Evolutionary conservation across 176 grass and related monocot genomes (phyloP).

Genomic region (Carex cristatella): DNA sequence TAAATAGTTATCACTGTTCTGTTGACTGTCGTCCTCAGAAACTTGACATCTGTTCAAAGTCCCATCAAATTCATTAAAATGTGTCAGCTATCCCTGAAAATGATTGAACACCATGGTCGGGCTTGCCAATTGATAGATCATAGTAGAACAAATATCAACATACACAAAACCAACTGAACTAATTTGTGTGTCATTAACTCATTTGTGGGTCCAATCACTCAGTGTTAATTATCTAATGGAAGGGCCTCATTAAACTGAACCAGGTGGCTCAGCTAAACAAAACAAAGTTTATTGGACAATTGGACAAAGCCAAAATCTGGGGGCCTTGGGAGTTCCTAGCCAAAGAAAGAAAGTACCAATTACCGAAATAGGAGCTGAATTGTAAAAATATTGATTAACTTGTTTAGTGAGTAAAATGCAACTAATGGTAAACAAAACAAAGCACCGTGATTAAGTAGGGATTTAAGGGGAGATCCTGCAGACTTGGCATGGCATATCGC

Average conservation of each 20-base stretch:
- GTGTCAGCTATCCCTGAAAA: neutral
- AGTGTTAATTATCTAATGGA: neutral
- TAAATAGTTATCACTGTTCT: neutral
- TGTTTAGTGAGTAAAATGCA: neutral
- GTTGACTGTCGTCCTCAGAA: neutral
- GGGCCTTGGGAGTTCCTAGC: neutral
- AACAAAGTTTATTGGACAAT: neutral
- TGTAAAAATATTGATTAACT: neutral
- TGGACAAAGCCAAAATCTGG: neutral
- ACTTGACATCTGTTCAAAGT: neutral
- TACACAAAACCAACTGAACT: neutral
- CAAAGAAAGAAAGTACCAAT: neutral
- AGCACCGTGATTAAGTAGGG: slow-evolving; percentile 46
- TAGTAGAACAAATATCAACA: neutral
- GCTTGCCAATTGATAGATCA: neutral
- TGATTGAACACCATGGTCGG: neutral
- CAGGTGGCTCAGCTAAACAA: neutral
- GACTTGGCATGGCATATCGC: slow-evolving; percentile 63
- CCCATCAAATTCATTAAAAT: neutral
- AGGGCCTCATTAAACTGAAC: neutral
- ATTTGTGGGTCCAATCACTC: neutral
- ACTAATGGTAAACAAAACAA: neutral
- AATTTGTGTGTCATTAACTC: neutral
- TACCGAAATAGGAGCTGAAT: neutral
- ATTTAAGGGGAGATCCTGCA: slow-evolving; percentile 48